Percentiles rank a stretch among this genome's conserved stretches.
Conservation (phyloP, 805 yeast species). For the Zygotorulaspora florentina region DNA sequence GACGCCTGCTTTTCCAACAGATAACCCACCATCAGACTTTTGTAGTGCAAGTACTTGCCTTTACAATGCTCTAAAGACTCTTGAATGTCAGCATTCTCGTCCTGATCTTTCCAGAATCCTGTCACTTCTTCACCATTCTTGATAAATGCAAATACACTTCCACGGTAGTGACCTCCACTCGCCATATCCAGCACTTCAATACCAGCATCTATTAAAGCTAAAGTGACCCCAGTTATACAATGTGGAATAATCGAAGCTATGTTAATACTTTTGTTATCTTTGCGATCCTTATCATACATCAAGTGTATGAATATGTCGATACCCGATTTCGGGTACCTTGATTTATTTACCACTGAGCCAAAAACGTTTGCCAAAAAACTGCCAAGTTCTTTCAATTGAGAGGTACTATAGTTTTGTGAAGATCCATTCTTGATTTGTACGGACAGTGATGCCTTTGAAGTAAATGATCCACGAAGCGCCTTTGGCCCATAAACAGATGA, state of each 20-base stretch:
- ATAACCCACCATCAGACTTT: slow-evolving; percentile 19
- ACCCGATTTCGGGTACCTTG: slow-evolving; percentile 84
- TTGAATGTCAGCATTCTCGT: slow-evolving; percentile 19
- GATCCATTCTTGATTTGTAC: slow-evolving; percentile 44
- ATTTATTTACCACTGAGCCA: slow-evolving; percentile 42
- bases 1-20: slow-evolving; percentile 12
- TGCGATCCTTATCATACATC: slow-evolving; percentile 36
- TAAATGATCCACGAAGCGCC: slow-evolving; percentile 72
- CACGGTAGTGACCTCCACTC: slow-evolving; percentile 52
- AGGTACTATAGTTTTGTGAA: slow-evolving; percentile 22
- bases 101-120: slow-evolving; percentile 52
- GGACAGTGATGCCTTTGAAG: slow-evolving; percentile 59
- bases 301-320: slow-evolving; percentile 74
- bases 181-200: slow-evolving; percentile 77
- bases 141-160: slow-evolving; percentile 47
- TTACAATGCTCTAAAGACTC: slow-evolving; percentile 43
- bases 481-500: slow-evolving; percentile 85
- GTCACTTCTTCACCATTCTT: slow-evolving; percentile 55
- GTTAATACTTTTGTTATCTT: slow-evolving; percentile 32
- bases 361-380: slow-evolving; percentile 38
- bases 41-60: slow-evolving; percentile 23
- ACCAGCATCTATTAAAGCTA: slow-evolving; percentile 82
- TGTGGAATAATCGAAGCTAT: slow-evolving; percentile 39
- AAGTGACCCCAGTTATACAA: slow-evolving; percentile 42
- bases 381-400: slow-evolving; percentile 40